Conservation (phyloP, 805 yeast genomes). For the Brettanomyces custersianus region DNA sequence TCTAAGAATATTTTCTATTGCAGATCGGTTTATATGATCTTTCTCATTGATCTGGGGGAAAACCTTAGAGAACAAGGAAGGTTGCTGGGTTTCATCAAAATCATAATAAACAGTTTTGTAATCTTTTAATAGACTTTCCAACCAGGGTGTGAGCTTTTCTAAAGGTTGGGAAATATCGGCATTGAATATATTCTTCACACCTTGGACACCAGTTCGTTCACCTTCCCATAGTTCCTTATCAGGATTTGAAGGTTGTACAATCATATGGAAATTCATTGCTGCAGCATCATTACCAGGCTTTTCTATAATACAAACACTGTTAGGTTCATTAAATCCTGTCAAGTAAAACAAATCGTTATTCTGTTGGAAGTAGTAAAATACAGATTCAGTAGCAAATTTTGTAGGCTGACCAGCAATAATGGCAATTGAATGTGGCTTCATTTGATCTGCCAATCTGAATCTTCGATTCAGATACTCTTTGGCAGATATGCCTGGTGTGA, state of each 20-base stretch:
- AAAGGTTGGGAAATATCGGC: conserved; percentile 66
- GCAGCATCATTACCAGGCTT: conserved; percentile 45
- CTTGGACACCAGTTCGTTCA: conserved; percentile 75
- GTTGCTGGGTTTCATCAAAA: conserved; percentile 10
- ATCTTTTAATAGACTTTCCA: conserved; percentile 38
- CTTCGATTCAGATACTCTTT: conserved; percentile 74
- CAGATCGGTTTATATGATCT: conserved; percentile 9
- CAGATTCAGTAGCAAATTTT: conserved; percentile 82
- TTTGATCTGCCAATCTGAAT: conserved; percentile 38
- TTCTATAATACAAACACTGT: conserved; percentile 60
- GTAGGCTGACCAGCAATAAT: conserved; percentile 64
- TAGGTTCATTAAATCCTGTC: conserved; percentile 91
- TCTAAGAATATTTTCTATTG: conserved; percentile 13
- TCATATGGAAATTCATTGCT: conserved; percentile 58
- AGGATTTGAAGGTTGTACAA: conserved; percentile 78
- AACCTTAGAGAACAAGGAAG: conserved; percentile 8
- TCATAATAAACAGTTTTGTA: conserved; percentile 52
- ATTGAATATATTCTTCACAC: conserved; percentile 76
- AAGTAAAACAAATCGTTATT: conserved; percentile 80
- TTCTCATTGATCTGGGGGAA: conserved; percentile 11
- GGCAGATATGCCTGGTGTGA: conserved; percentile 85
- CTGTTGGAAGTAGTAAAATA: conserved; percentile 88
- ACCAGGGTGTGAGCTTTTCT: conserved; percentile 31
- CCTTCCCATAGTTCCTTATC: conserved; percentile 93
- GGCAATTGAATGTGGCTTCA: conserved; percentile 62